Conservation (phyloP, 2,329 filamentous ascomycete genomes). For the Pseudovirgaria hyperparasitica region DNA sequence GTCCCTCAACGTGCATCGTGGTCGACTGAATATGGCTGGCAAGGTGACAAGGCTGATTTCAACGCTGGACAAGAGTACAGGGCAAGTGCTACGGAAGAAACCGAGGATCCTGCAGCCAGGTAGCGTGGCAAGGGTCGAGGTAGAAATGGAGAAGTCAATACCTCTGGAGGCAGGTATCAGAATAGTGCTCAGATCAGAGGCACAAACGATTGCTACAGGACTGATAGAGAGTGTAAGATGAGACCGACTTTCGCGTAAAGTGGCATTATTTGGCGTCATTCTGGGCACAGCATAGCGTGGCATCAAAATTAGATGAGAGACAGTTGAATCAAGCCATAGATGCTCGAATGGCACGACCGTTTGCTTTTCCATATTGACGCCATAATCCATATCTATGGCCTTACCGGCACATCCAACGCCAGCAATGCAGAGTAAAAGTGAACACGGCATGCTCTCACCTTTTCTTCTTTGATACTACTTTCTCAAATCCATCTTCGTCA, state of each 20-base stretch:
- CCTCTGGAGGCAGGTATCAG: conserved; percentile 70
- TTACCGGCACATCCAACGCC: too few relatives aligned
- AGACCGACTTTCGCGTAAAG: too few relatives aligned
- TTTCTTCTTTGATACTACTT: conserved; percentile 28
- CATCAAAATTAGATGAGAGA: too few relatives aligned
- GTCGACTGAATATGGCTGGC: conserved; percentile 66
- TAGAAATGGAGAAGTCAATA: conserved; percentile 61
- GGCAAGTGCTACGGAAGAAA: conserved; percentile 65
- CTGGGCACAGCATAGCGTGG: too few relatives aligned
- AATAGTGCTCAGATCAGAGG: conserved; percentile 68
- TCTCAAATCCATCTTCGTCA: conserved; percentile 30
- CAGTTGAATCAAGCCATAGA: too few relatives aligned
- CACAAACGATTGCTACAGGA: conserved; percentile 78
- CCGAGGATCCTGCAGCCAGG: conserved; percentile 74
- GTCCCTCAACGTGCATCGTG: conserved; percentile 78
- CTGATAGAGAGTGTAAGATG: conserved; percentile 64
- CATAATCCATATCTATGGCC: too few relatives aligned
- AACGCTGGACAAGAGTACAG: conserved; percentile 65
- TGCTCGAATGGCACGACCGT: too few relatives aligned
- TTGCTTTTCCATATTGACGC: too few relatives aligned
- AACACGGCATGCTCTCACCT: conserved; percentile 6
- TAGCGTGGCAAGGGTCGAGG: conserved; percentile 60
- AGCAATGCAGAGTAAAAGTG: too few relatives aligned
- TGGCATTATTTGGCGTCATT: too few relatives aligned
- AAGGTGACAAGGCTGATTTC: conserved; percentile 60